A percentile compares a stretch with the other conserved stretches of the same genome.
Evolutionary conservation across 2,329 filamentous ascomycete genomes (phyloP).

Genomic region (Colletotrichum sp.): DNA sequence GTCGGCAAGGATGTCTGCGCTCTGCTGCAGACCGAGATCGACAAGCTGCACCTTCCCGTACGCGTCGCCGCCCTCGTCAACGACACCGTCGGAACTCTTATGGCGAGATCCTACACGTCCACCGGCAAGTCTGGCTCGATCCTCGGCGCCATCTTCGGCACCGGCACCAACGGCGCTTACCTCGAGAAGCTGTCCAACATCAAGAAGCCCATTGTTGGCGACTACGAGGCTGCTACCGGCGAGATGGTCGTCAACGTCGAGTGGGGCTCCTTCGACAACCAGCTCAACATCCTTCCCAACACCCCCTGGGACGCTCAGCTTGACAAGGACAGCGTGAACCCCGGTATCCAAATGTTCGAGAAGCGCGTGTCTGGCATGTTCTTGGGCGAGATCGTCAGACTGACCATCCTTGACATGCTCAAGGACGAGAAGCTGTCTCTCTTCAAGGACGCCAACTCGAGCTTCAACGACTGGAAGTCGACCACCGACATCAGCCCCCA

Average conservation of each 20-base stretch:
- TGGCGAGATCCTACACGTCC: constrained; percentile 95
- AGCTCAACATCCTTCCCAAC: constrained; percentile 83
- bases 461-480: constrained; percentile 69
- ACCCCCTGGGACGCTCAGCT: constrained; percentile 83
- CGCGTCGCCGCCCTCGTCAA: constrained; percentile 96
- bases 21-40: constrained; percentile 87
- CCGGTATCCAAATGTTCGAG: constrained; percentile 97
- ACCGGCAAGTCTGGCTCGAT: constrained; percentile 85
- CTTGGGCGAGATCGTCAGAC: constrained; percentile 88
- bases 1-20: constrained; percentile 94
- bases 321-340: constrained; percentile 83
- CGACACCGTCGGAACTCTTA: constrained; percentile 95
- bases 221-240: constrained; percentile 80
- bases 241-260: constrained; percentile 99
- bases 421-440: constrained; percentile 69
- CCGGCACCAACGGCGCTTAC: constrained; percentile 96
- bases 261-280: constrained; percentile 98
- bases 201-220: constrained; percentile 73
- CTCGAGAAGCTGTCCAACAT: constrained; percentile 89
- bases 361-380: constrained; percentile 99
- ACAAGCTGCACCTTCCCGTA: constrained; percentile 84
- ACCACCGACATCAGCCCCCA: constrained; percentile 71
- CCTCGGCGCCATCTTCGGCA: constrained; percentile 96
- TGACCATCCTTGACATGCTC: constrained; percentile 75
- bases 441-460: constrained; percentile 78